phyloP scores from a whole-genome alignment of 2,329 filamentous ascomycete species.

The Pestalotiopsis sp. region DNA sequence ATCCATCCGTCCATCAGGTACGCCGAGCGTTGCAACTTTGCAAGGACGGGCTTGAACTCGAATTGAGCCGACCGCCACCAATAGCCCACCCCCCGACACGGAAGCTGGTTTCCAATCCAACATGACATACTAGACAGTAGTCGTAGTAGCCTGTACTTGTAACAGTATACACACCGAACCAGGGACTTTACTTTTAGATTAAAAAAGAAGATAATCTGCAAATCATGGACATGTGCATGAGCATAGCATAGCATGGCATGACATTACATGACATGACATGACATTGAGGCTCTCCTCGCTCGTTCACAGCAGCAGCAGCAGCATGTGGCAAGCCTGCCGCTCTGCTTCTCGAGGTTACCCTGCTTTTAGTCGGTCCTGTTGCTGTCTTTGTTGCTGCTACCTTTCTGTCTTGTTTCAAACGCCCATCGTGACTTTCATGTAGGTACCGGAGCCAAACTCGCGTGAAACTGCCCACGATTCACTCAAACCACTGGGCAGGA shows the following conservation, averaged over 20 bases:
- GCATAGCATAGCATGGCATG: slow-evolving; percentile 13
- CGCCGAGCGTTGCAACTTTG: not conserved
- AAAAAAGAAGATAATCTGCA: slow-evolving; percentile 1
- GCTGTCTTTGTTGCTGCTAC: not conserved
- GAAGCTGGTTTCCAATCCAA: slow-evolving; percentile 1
- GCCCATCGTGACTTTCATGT: not conserved
- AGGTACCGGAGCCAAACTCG: not conserved
- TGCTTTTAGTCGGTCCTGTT: not conserved
- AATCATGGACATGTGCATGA: slow-evolving; percentile 3
- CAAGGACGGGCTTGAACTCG: not conserved
- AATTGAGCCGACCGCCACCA: not conserved
- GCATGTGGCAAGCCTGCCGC: slow-evolving; percentile 2
- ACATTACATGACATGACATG: slow-evolving; percentile 11
- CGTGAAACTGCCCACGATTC: not conserved
- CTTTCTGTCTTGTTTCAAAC: not conserved
- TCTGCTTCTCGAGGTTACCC: not conserved
- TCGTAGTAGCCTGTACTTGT: not conserved
- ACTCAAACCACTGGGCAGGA: not conserved
- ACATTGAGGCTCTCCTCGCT: slow-evolving; percentile 12
- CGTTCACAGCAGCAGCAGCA: not conserved
- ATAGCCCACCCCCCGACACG: not conserved
- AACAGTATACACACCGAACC: not conserved
- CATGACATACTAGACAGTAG: not conserved
- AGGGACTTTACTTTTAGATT: slow-evolving; percentile 2
- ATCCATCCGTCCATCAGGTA: not conserved